Percentiles rank a stretch among this genome's conserved stretches.
Evolutionary conservation across 1,284 basidiomycete genomes (phyloP).

Genomic region (Ceratobasidium sp.): DNA sequence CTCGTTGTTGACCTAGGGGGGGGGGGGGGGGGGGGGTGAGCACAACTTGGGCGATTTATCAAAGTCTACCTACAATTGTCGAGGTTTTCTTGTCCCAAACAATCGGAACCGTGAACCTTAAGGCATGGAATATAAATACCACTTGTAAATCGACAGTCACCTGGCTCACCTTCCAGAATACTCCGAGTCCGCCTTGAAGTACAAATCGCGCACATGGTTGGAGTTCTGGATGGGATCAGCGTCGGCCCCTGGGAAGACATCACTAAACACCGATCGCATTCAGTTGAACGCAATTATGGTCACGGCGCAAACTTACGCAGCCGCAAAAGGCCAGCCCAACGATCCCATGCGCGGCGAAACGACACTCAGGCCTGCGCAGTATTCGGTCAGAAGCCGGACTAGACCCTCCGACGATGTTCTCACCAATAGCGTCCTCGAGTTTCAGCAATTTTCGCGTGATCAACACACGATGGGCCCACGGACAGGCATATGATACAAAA

Average conservation of each 20-base stretch:
- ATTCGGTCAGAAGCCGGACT: constrained; percentile 1
- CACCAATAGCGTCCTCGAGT: constrained; percentile 82
- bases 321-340: constrained; percentile 88
- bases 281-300: neutral
- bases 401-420: constrained; percentile 48
- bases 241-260: constrained; percentile 74
- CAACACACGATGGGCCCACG: constrained; percentile 92
- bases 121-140: constrained; percentile 31
- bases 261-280: constrained; percentile 48
- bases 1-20: constrained; percentile 76
- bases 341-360: constrained; percentile 88
- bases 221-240: constrained; percentile 73
- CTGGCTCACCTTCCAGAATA: constrained; percentile 67
- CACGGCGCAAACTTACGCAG: constrained; percentile 33
- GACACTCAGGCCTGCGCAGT: constrained; percentile 66
- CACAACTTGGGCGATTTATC: neutral
- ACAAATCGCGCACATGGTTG: constrained; percentile 84
- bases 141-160: neutral
- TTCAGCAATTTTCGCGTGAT: constrained; percentile 93
- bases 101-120: constrained; percentile 89
- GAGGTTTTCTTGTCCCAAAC: constrained; percentile 92
- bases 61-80: constrained; percentile 69
- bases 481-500: constrained; percentile 49
- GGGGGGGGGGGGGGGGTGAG: no score
- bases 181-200: constrained; percentile 74